Evolutionary conservation across 352 stramenopile genomes (phyloP).

Genomic region (Globisporangium nagaii): DNA sequence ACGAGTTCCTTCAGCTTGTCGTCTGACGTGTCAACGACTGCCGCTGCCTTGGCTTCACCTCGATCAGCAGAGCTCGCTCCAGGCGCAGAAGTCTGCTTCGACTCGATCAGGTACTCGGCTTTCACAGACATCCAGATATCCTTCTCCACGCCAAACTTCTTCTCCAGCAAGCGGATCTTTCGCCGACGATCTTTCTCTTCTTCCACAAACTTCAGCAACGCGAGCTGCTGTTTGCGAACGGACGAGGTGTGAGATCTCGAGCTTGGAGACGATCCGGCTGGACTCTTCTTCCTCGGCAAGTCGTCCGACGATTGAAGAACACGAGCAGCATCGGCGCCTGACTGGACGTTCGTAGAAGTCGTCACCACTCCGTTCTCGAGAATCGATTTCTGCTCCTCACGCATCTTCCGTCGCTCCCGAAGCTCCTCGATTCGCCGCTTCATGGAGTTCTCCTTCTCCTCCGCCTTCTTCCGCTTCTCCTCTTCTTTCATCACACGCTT

Average conservation of each 20-base stretch:
- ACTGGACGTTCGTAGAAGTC: slow-evolving; percentile 21
- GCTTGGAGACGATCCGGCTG: not conserved
- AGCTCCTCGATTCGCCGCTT: slow-evolving; percentile 71
- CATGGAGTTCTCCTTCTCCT: slow-evolving; percentile 71
- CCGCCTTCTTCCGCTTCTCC: slow-evolving; percentile 60
- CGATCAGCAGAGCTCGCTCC: not conserved
- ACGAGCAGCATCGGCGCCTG: slow-evolving; percentile 7
- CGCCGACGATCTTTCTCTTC: slow-evolving; percentile 60
- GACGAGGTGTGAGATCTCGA: slow-evolving; percentile 10
- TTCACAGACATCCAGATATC: slow-evolving; percentile 56
- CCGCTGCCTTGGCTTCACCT: not conserved
- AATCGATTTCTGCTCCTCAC: slow-evolving; percentile 66
- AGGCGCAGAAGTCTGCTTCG: not conserved
- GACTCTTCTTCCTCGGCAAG: slow-evolving; percentile 15
- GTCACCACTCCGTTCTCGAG: slow-evolving; percentile 72
- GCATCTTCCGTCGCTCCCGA: slow-evolving; percentile 50
- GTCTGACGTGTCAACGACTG: not conserved
- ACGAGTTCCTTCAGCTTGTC: slow-evolving; percentile 16
- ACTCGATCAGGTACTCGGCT: slow-evolving; percentile 20
- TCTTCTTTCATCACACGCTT: slow-evolving; percentile 65
- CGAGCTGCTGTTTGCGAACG: slow-evolving; percentile 44
- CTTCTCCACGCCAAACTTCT: slow-evolving; percentile 41
- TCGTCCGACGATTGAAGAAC: not conserved
- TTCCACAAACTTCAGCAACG: slow-evolving; percentile 60
- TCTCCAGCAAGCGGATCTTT: slow-evolving; percentile 49